Conservation (phyloP, 441 rosid species). For the Eutrema salsugineum region DNA sequence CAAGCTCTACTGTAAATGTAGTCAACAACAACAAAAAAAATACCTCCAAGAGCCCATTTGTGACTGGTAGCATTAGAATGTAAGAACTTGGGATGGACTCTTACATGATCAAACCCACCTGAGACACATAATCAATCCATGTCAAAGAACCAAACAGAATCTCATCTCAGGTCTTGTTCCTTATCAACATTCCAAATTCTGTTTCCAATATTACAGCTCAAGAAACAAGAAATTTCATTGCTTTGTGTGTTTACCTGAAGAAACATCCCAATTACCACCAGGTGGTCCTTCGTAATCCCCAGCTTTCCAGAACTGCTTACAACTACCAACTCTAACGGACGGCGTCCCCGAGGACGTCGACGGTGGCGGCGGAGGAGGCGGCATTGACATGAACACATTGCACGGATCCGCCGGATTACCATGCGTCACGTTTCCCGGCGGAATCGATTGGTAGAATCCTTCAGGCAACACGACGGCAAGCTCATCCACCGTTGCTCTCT, state of each 20-base stretch:
- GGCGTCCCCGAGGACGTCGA: not conserved
- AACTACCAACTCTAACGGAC: conserved; percentile 19
- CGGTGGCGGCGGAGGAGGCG: not conserved
- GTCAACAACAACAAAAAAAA: not conserved
- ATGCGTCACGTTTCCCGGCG: not conserved
- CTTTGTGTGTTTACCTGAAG: conserved; percentile 39
- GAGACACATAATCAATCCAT: not conserved
- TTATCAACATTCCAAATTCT: no score
- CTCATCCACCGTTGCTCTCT: not conserved
- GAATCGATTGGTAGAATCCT: conserved; percentile 32
- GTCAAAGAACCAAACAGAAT: no score
- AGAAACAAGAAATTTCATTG: no score
- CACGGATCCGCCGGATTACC: not conserved
- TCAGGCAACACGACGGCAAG: conserved; percentile 35
- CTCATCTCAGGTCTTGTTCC: no score
- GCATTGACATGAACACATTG: conserved; percentile 1
- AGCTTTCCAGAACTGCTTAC: conserved; percentile 92
- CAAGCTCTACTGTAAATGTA: not conserved
- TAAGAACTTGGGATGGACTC: conserved; percentile 94
- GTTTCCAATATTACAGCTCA: no score
- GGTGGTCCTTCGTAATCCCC: conserved; percentile 74
- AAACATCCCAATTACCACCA: conserved; percentile 45
- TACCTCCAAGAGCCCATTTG: conserved; percentile 99
- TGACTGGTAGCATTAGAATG: conserved; percentile 99
- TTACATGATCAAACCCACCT: conserved; percentile 89